These are phyloP conservation scores for Heliamphora exappendiculata DNA, from an alignment of 148 eudicot species.

Conservation along the genomic window DNA sequence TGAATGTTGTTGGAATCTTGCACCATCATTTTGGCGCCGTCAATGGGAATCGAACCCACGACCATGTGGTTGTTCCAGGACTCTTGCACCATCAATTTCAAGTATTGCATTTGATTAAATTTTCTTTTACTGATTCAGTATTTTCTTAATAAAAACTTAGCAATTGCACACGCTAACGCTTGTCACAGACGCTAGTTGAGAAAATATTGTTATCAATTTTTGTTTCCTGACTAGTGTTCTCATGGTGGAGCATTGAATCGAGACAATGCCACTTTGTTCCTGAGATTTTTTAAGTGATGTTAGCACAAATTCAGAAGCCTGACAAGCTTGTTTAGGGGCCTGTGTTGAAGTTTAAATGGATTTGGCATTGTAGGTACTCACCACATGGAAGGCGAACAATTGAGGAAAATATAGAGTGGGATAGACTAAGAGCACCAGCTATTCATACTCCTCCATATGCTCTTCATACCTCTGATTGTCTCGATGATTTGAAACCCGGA, in stretches of 20 bases:
- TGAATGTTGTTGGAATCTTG: too few species aligned
- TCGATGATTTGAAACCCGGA: constrained; percentile 64
- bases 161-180: too few species aligned
- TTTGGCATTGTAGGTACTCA: constrained; percentile 43
- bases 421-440: constrained; percentile 68
- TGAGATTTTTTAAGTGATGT: neutral
- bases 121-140: too few species aligned
- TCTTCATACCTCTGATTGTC: constrained; percentile 63
- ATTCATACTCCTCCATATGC: constrained; percentile 53
- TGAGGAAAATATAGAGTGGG: constrained; percentile 75
- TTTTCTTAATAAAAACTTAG: too few species aligned
- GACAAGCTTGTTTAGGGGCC: neutral
- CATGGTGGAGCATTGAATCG: neutral
- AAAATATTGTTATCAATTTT: neutral
- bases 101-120: too few species aligned
- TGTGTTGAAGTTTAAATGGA: neutral
- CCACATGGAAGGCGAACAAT: constrained; percentile 54
- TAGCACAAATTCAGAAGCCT: neutral
- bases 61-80: constrained; percentile 4
- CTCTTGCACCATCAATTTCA: too few species aligned
- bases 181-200: neutral
- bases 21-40: too few species aligned
- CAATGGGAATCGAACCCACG: too few species aligned
- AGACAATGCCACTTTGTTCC: neutral
- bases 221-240: too few species aligned